Percentiles rank a stretch among this genome's conserved stretches.
Evolutionary conservation across 2,329 filamentous ascomycete genomes (phyloP).

Genomic region (Cladosporium sp.): DNA sequence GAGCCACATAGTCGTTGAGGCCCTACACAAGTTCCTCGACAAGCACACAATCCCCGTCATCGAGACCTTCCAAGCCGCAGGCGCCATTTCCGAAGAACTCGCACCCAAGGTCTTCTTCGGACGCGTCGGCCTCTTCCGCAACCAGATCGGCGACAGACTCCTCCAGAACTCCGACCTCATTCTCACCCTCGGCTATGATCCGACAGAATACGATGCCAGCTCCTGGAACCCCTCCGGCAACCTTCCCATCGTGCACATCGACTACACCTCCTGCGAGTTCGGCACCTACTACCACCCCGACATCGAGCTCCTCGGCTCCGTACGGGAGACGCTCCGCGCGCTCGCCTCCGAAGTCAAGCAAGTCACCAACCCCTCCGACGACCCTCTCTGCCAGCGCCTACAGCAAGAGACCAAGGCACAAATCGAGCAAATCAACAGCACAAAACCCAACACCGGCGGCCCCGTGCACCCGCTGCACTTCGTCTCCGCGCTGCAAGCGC

Average conservation of each 20-base stretch:
- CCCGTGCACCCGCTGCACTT: conserved; percentile 43
- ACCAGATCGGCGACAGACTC: conserved; percentile 43
- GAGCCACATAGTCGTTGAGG: conserved; percentile 35
- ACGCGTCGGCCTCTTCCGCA: conserved; percentile 44
- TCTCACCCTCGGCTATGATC: conserved; percentile 43
- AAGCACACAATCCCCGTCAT: conserved; percentile 41
- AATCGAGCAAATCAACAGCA: conserved; percentile 21
- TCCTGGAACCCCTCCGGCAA: conserved; percentile 38
- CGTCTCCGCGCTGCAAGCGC: conserved; percentile 38
- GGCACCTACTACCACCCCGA: conserved; percentile 37
- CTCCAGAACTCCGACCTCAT: conserved; percentile 40
- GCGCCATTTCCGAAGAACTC: conserved; percentile 40
- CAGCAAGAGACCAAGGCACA: conserved; percentile 34
- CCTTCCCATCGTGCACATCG: conserved; percentile 40
- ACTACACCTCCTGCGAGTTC: conserved; percentile 37
- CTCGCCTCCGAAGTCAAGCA: conserved; percentile 30
- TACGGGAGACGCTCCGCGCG: conserved; percentile 36
- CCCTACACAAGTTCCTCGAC: conserved; percentile 37
- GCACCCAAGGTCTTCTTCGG: conserved; percentile 41
- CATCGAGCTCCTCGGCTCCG: conserved; percentile 39
- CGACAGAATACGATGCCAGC: conserved; percentile 43
- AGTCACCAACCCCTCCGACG: conserved; percentile 32
- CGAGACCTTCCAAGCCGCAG: conserved; percentile 48
- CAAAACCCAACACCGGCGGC: conserved; percentile 19
- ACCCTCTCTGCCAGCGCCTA: conserved; percentile 30